Base-by-base conservation (phyloP, 2,329 filamentous ascomycete species). In the Arthrobotrys musiformis region DNA sequence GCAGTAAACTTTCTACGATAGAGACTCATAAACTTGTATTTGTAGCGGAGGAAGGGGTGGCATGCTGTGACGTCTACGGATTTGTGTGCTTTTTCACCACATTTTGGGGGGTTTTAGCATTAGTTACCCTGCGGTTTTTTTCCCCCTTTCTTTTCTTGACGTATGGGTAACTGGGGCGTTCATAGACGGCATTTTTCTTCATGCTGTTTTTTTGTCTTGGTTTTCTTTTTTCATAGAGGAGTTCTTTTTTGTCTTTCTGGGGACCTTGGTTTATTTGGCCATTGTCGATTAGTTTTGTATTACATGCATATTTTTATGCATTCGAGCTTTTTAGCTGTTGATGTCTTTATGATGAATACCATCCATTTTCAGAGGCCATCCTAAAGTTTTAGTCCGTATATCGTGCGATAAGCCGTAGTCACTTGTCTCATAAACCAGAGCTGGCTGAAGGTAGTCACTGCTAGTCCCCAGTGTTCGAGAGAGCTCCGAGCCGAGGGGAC, bases 181-280 rank as follows among this genome's bases (percentile, higher is more conserved):
- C 19, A 67, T 74, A 75, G 70, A 75, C 60, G 17, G 33, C 52
- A 24, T 58, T 37, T 54, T 54, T 24, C 4, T 26, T n/a, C n/a
- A 24, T 66, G 19, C 42, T 26, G n/a, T n/a, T n/a, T n/a, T n/a
- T 15, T 61, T 40, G 15, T 46, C 19, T 61, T 17, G 50, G n/a
- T n/a, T n/a, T n/a, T n/a, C n/a, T n/a, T n/a, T n/a, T 50, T 42
- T 35, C 11, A 62, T 75, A 75, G 70, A 75, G 70, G 70, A 68
- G 70, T 75, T 68, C 1, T 58, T 54, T 30, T 15, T 42, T 42
- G 7, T 42, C 4, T 66, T 61, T 22, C 26, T 42, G 61, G 30
- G 58, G 15, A 11, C 50, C 35, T 42, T 44, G 37, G 28, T 37
- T 58, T 8, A 37, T 37, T 46, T 70, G n/a, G 24, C 37, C 24